phyloP scores from a whole-genome alignment of 2,329 filamentous ascomycete genomes.

The Claviceps africana region DNA sequence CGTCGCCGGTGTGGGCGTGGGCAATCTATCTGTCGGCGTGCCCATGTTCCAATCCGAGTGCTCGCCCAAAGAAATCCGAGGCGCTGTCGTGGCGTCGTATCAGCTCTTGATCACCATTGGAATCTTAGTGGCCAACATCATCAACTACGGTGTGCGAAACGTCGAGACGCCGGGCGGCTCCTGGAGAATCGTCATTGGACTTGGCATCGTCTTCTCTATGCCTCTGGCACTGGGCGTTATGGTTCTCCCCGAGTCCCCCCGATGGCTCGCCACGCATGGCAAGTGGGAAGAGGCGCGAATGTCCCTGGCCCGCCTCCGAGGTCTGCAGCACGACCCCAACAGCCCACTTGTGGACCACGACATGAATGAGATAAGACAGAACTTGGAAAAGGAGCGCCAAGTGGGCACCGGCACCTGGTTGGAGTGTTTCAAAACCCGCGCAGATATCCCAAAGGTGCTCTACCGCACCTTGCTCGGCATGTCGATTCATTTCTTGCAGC shows the following conservation, averaged over 20 bases:
- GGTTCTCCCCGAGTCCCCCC: slow-evolving; percentile 40
- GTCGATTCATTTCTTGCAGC: slow-evolving; percentile 50
- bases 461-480: slow-evolving; percentile 54
- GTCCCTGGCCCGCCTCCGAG: slow-evolving; percentile 39
- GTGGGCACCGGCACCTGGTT: slow-evolving; percentile 37
- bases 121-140: slow-evolving; percentile 42
- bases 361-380: slow-evolving; percentile 35
- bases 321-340: slow-evolving; percentile 31
- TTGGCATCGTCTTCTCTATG: slow-evolving; percentile 38
- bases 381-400: slow-evolving; percentile 29
- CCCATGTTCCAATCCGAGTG: slow-evolving; percentile 56
- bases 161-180: slow-evolving; percentile 29
- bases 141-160: slow-evolving; percentile 37
- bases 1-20: slow-evolving; percentile 53
- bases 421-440: slow-evolving; percentile 46
- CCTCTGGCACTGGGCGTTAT: slow-evolving; percentile 40
- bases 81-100: slow-evolving; percentile 53
- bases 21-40: slow-evolving; percentile 49
- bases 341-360: slow-evolving; percentile 35
- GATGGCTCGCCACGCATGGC: slow-evolving; percentile 36
- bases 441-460: slow-evolving; percentile 38
- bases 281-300: slow-evolving; percentile 33
- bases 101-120: slow-evolving; percentile 62
- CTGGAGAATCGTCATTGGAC: slow-evolving; percentile 49
- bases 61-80: slow-evolving; percentile 47